Conservation (phyloP, 805 yeast genomes). For the Metschnikowia continentalis region DNA sequence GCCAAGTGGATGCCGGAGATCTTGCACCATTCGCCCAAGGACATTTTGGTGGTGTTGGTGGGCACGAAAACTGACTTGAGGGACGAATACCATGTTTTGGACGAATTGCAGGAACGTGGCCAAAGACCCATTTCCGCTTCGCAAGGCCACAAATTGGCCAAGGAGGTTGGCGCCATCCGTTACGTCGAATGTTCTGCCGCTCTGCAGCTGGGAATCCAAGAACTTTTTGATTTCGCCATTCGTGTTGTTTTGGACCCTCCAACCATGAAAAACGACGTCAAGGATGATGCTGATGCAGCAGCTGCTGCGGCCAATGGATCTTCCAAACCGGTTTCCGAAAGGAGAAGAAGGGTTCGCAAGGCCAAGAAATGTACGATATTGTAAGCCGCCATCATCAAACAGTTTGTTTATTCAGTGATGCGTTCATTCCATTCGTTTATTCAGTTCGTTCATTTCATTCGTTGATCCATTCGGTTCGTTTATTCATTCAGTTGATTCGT, state of each 20-base stretch:
- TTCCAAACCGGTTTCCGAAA: conserved; percentile 5
- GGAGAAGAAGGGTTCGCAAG: conserved; percentile 28
- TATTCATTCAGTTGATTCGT: too few species aligned
- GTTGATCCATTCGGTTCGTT: too few species aligned
- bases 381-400: conserved; percentile 13
- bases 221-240: conserved; percentile 80
- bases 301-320: conserved; percentile 11
- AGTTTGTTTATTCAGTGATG: too few species aligned
- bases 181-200: conserved; percentile 90
- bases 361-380: conserved; percentile 40
- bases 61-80: conserved; percentile 89
- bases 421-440: too few species aligned
- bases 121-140: conserved; percentile 55
- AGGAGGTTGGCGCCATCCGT: conserved; percentile 65
- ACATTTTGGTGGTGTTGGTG: conserved; percentile 63
- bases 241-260: conserved; percentile 60
- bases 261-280: conserved; percentile 12
- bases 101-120: conserved; percentile 59
- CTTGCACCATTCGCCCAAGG: conserved; percentile 74
- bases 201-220: conserved; percentile 80
- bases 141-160: conserved; percentile 66
- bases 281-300: conserved; percentile 9
- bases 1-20: conserved; percentile 81
- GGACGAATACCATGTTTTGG: conserved; percentile 73
- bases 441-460: too few species aligned